Percentiles rank a stretch among this genome's conserved stretches.
Conservation (phyloP, 306 rosid species). For the Senna tora region DNA sequence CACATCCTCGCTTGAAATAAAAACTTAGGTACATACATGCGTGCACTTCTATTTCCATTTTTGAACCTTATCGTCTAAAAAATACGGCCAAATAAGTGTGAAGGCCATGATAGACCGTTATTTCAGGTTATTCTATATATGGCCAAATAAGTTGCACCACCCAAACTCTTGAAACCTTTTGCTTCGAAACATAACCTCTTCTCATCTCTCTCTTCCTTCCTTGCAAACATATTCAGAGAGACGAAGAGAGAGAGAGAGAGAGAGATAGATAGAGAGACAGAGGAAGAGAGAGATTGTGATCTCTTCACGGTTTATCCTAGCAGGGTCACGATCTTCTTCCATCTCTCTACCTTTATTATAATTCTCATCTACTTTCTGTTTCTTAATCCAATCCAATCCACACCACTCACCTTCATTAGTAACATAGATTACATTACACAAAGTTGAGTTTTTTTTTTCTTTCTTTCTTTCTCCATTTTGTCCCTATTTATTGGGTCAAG, state of each 20-base stretch:
- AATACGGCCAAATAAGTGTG: conserved; percentile 16
- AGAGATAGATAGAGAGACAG: not conserved
- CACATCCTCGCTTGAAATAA: too few species aligned
- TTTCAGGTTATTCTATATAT: conserved; percentile 66
- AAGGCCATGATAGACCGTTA: conserved; percentile 63
- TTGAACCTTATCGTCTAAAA: too few species aligned
- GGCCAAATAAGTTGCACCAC: conserved; percentile 53
- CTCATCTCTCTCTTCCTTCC: conserved; percentile 19
- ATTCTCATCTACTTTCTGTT: not conserved
- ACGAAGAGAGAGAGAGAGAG: not conserved
- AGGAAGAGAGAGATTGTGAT: conserved; percentile 55
- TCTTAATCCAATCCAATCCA: not conserved
- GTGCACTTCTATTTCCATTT: too few species aligned
- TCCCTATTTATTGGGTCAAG: conserved; percentile 9
- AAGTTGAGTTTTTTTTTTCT: not conserved
- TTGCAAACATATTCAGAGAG: not conserved
- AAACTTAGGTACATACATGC: too few species aligned
- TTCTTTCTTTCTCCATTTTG: not conserved
- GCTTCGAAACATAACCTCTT: conserved; percentile 39
- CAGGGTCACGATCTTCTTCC: conserved; percentile 72
- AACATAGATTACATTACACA: conserved; percentile 4
- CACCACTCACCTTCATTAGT: not conserved
- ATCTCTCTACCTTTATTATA: conserved; percentile 38
- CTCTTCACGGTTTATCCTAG: conserved; percentile 41
- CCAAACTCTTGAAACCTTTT: conserved; percentile 36